phyloP scores from a whole-genome alignment of 2,329 filamentous ascomycete genomes.

The Xylariaceae sp. region DNA sequence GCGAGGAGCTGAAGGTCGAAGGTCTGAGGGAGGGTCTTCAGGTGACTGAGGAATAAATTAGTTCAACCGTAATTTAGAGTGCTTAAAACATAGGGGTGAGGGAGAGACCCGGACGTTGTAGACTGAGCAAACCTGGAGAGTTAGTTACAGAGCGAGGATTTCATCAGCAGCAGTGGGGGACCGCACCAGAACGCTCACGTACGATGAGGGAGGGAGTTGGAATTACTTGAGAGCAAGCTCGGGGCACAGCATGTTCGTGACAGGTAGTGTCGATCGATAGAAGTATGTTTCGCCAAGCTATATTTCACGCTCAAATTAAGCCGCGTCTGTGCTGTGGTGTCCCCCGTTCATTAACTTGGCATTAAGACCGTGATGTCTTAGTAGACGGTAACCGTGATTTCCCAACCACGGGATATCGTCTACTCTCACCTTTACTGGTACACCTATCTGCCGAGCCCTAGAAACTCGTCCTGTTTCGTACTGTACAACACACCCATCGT shows the following conservation, averaged over 20 bases:
- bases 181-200: neutral
- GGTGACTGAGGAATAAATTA: constrained; percentile 71
- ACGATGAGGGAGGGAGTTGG: no score
- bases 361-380: no score
- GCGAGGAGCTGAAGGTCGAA: constrained; percentile 86
- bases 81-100: neutral
- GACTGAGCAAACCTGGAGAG: neutral
- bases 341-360: no score
- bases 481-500: no score
- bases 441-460: no score
- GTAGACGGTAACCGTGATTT: no score
- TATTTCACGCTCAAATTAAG: neutral
- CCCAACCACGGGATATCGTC: no score
- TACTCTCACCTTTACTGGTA: no score
- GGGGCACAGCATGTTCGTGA: neutral
- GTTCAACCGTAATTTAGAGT: neutral
- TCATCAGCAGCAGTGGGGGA: neutral
- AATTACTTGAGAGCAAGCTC: no score
- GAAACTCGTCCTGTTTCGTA: no score
- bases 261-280: constrained; percentile 4
- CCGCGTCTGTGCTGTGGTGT: no score
- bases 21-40: constrained; percentile 79
- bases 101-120: neutral
- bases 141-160: neutral
- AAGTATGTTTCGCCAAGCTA: neutral